These are phyloP conservation scores for grape (Vitis vinifera) DNA, from an alignment of 164 flowering plant genomes.

Conservation along the genomic window ASM3070453v1 NC_081805.1:4910001-4910500, in stretches of 20 bases:
- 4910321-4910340: not conserved
- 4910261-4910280: slow-evolving; percentile 93
- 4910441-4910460: slow-evolving; percentile 67
- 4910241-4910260: slow-evolving; percentile 82
- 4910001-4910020: slow-evolving; percentile 23
- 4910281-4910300: slow-evolving; percentile 61
- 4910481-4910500: slow-evolving; percentile 82
- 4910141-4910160: too few relatives aligned
- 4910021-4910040: slow-evolving; percentile 28
- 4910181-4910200: not conserved
- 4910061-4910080: slow-evolving; percentile 51
- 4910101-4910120: slow-evolving; percentile 1
- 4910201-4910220: slow-evolving; percentile 47
- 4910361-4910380: slow-evolving; percentile 1
- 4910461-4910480: slow-evolving; percentile 99
- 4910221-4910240: slow-evolving; percentile 44
- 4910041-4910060: slow-evolving; percentile 70
- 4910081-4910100: not conserved
- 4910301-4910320: slow-evolving; percentile 11
- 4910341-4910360: not conserved
- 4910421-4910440: slow-evolving; percentile 34
- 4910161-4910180: not conserved
- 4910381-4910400: not conserved
- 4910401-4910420: slow-evolving; percentile 47
- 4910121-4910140: not conserved